These are phyloP conservation scores for Chenopodium suecicum DNA, from an alignment of 148 eudicot species.

Conservation along the genomic window DNA sequence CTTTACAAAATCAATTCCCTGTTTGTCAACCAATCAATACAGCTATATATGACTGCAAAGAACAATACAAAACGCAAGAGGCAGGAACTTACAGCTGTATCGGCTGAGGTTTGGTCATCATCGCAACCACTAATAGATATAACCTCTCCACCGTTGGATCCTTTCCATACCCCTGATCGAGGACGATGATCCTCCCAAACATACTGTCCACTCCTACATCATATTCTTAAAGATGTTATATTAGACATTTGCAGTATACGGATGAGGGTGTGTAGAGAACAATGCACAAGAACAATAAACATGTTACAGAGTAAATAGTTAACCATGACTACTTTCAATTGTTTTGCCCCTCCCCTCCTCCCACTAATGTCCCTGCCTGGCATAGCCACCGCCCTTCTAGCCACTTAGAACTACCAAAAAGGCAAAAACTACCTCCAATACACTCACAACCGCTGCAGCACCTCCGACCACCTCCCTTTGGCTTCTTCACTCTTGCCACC, in stretches of 20 bases:
- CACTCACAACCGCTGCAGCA: too few species aligned
- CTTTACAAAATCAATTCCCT: background rate
- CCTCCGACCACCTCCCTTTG: too few species aligned
- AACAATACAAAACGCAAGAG: background rate
- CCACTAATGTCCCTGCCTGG: too few species aligned
- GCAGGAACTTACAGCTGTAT: slow-evolving; percentile 71
- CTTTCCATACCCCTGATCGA: slow-evolving; percentile 90
- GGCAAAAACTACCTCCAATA: too few species aligned
- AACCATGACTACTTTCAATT: too few species aligned
- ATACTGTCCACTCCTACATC: slow-evolving; percentile 72
- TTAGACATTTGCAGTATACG: background rate
- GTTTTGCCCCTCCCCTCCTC: too few species aligned
- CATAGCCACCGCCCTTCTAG: too few species aligned
- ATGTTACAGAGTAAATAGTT: too few species aligned
- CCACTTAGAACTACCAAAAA: too few species aligned
- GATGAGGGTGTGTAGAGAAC: background rate
- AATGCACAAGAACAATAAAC: background rate
- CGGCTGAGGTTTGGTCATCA: slow-evolving; percentile 95
- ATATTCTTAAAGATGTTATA: slow-evolving; percentile 3
- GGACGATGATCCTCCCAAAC: slow-evolving; percentile 98
- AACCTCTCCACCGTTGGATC: slow-evolving; percentile 91
- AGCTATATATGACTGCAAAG: background rate
- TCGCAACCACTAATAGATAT: slow-evolving; percentile 97
- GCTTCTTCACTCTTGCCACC: too few species aligned
- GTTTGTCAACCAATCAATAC: background rate